Evolutionary conservation across 306 rosid species (phyloP), one percentile per base, ranked within the genome.

Genomic region (Fagus sylvatica): DNA sequence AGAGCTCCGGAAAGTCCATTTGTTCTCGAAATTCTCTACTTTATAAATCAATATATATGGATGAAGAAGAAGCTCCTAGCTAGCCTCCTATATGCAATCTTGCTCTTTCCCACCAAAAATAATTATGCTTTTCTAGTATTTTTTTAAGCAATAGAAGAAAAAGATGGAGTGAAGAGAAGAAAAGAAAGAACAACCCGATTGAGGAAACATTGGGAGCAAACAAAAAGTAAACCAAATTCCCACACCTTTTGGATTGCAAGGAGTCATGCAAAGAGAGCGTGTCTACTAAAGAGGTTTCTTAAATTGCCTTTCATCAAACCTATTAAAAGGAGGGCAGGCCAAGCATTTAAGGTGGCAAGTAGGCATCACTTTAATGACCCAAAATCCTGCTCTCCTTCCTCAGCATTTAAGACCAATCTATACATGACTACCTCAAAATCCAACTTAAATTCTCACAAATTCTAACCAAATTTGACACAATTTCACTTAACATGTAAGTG

Each of bases 291-390:
- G 75, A 75, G 74, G 37, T 61, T 33, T 72, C 64, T 76, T 75
- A 79, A 84, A 79, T 84, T 80, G 66, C 40, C 56, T 69, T 46
- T 76, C 46, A 46, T 48, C 67, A 61, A 76, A 76, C 71, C 30
- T 51, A 76, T 76, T 81, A 69, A 74, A 78, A 72, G 43, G 82
- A 30, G 69, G 78, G 76, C 69, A 54, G 85, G 76, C 74, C 57
- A 74, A 62, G 80, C 86, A 85, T 82, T 82, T 51, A 85, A 73
- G 86, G 64, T 85, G 73, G 86, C 84, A 69, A 85, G 89, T 82
- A 72, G 78, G 83, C 69, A 70, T 85, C 86, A 32, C 73, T 78
- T 80, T 75, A 84, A 85, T 81, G 83, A 80, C 69, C 55, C 76
- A 73, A 85, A 85, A 74, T 78, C 88, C 41, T 60, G 56, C 79